phyloP scores from a whole-genome alignment of 768 basidiomycete species.

The Suillus decipiens region DNA sequence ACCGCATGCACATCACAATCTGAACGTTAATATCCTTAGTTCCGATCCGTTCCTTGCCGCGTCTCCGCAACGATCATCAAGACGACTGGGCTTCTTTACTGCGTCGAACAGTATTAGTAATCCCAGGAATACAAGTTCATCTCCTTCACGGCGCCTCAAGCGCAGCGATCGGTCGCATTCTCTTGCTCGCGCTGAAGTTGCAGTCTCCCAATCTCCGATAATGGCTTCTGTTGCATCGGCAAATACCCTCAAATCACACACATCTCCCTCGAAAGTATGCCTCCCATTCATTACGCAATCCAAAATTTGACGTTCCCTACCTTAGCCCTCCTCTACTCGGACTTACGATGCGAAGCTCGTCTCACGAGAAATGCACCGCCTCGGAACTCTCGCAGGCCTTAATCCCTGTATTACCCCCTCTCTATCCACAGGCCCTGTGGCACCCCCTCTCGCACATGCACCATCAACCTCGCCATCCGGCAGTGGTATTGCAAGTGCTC shows the following conservation, averaged over 20 bases:
- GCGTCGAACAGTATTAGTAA: slow-evolving; percentile 42
- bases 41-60: slow-evolving; percentile 19
- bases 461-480: slow-evolving; percentile 43
- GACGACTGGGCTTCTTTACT: slow-evolving; percentile 26
- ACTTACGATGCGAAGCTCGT: slow-evolving; percentile 83
- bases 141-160: slow-evolving; percentile 29
- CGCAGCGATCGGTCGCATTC: slow-evolving; percentile 39
- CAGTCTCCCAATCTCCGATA: slow-evolving; percentile 17
- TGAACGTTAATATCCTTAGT: slow-evolving; percentile 13
- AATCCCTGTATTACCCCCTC: slow-evolving; percentile 44
- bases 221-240: slow-evolving; percentile 33
- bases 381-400: slow-evolving; percentile 62
- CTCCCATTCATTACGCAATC: slow-evolving; percentile 10
- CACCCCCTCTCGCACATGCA: slow-evolving; percentile 44
- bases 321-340: slow-evolving; percentile 58
- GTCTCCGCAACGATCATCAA: slow-evolving; percentile 37
- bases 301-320: slow-evolving; percentile 12
- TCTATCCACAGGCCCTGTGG: slow-evolving; percentile 45
- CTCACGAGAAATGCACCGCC: slow-evolving; percentile 82
- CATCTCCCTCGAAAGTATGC: slow-evolving; percentile 37
- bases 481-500: slow-evolving; percentile 28
- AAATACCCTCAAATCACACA: slow-evolving; percentile 28
- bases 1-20: slow-evolving; percentile 15
- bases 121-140: slow-evolving; percentile 32
- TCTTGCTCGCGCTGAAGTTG: slow-evolving; percentile 41